Evolutionary conservation across 345 rosid species (phyloP).

Genomic region (Physaria fendleri): DNA sequence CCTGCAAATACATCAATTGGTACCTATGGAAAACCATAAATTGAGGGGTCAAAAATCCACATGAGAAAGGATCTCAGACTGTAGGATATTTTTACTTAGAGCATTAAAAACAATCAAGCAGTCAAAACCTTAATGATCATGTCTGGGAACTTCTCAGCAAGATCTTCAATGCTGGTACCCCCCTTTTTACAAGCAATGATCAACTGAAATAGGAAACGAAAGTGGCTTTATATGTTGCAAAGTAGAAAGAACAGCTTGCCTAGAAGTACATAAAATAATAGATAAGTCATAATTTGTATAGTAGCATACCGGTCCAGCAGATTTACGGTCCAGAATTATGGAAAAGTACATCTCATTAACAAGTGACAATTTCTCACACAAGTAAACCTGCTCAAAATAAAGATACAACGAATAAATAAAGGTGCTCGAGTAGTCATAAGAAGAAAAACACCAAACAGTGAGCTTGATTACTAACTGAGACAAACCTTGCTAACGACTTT

Average conservation of each 20-base stretch:
- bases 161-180: constrained; percentile 99
- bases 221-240: neutral
- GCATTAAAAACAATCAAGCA: neutral
- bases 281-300: neutral
- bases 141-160: constrained; percentile 94
- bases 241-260: neutral
- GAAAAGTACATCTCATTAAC: constrained; percentile 99
- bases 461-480: neutral
- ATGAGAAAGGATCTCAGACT: constrained; percentile 1
- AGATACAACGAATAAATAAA: neutral
- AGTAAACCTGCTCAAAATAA: constrained; percentile 61
- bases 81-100: neutral
- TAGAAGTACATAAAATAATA: neutral
- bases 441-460: neutral
- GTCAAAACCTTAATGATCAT: constrained; percentile 80
- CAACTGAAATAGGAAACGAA: constrained; percentile 43
- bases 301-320: constrained; percentile 94
- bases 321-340: constrained; percentile 84
- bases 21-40: constrained; percentile 45
- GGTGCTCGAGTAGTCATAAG: neutral
- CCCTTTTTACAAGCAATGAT: constrained; percentile 95
- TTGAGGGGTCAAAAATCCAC: neutral
- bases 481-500: constrained; percentile 98
- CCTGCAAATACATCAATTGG: constrained; percentile 92
- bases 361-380: constrained; percentile 86